Conservation (phyloP, 495 filamentous ascomycete genomes). For the Xylaria scruposa region DNA sequence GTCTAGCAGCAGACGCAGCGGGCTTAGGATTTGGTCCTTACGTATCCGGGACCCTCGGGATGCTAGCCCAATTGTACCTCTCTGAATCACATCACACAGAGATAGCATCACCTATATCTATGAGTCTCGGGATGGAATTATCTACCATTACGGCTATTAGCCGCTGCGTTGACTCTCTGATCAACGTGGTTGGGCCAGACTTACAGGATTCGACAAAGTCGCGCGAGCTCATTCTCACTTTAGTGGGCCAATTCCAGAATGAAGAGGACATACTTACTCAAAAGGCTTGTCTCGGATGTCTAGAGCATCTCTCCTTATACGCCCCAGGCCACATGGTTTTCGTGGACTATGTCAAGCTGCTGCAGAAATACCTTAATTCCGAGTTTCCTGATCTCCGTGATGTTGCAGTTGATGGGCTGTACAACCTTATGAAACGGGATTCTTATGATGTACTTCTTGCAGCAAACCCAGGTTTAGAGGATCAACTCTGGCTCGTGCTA, state of each 20-base stretch:
- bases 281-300: slow-evolving; percentile 78
- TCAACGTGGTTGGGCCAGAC: slow-evolving; percentile 96
- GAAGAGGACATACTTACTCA: slow-evolving; percentile 78
- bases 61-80: slow-evolving; percentile 90
- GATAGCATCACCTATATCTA: slow-evolving; percentile 75
- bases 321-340: slow-evolving; percentile 88
- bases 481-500: slow-evolving; percentile 88
- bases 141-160: slow-evolving; percentile 83
- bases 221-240: slow-evolving; percentile 85
- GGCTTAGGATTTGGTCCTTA: slow-evolving; percentile 90
- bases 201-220: slow-evolving; percentile 93
- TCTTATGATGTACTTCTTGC: slow-evolving; percentile 76
- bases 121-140: slow-evolving; percentile 85
- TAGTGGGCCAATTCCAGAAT: slow-evolving; percentile 80
- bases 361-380: slow-evolving; percentile 80
- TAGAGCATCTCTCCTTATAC: slow-evolving; percentile 92
- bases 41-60: slow-evolving; percentile 87
- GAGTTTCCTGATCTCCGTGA: slow-evolving; percentile 70
- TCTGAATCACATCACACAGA: slow-evolving; percentile 91
- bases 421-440: slow-evolving; percentile 93
- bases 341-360: slow-evolving; percentile 75
- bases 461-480: slow-evolving; percentile 79
- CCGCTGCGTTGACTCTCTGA: slow-evolving; percentile 88
- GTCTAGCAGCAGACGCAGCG: slow-evolving; percentile 88
- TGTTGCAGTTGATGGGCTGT: slow-evolving; percentile 85